phyloP scores from a whole-genome alignment of 345 rosid species.

The Heritiera fomes region DNA sequence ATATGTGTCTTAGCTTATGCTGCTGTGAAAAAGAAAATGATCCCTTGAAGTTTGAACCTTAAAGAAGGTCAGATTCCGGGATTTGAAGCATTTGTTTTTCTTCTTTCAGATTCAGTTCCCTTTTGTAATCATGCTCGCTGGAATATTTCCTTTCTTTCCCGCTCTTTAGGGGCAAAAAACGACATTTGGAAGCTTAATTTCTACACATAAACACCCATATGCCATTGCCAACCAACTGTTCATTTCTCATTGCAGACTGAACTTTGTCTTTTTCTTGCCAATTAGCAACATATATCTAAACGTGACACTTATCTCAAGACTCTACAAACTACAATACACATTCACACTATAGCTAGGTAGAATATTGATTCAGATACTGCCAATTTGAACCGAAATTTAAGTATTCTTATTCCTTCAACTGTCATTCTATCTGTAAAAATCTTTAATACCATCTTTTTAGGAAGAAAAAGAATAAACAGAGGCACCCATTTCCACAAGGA shows the following conservation, averaged over 20 bases:
- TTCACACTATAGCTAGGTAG: too few species aligned
- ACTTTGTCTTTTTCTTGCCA: slow-evolving; percentile 3
- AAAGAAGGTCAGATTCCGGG: neutral
- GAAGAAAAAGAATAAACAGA: slow-evolving; percentile 25
- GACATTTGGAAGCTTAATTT: slow-evolving; percentile 21
- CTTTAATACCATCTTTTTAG: neutral
- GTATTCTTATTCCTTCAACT: slow-evolving; percentile 10
- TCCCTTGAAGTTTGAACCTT: neutral
- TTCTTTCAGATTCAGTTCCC: neutral
- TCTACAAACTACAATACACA: too few species aligned
- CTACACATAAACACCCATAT: slow-evolving; percentile 11
- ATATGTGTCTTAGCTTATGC: neutral
- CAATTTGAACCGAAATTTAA: neutral
- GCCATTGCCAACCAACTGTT: neutral
- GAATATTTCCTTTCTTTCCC: neutral
- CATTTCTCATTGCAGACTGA: neutral
- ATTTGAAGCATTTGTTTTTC: slow-evolving; percentile 2
- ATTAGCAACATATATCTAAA: too few species aligned
- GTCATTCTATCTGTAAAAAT: slow-evolving; percentile 6
- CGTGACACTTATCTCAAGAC: neutral
- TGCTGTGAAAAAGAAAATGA: neutral
- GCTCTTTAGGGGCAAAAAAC: neutral
- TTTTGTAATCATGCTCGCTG: too few species aligned
- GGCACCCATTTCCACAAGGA: slow-evolving; percentile 9
- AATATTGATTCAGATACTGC: neutral